Base-by-base conservation (phyloP, 495 filamentous ascomycete species). In the Saxophila tyrrhenica region DNA sequence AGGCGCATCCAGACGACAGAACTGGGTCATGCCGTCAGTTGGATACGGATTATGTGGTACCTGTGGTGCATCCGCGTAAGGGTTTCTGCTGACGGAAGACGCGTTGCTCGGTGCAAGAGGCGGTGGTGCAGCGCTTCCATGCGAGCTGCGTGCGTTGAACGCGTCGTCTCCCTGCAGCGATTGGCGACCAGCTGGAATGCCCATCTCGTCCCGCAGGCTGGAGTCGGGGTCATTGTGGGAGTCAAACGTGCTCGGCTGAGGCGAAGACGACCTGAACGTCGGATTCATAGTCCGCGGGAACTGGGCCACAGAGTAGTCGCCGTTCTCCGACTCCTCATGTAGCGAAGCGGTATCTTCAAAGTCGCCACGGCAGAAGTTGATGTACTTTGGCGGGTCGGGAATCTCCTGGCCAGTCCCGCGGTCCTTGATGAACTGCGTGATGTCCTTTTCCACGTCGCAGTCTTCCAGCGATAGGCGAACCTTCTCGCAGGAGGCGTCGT, bases 11-110 rank as follows among this genome's bases (percentile, higher is more conserved):
- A 86, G 83, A 54, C 92, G 81, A 69, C 94, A 97, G 59, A 95
- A 86, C 86, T 97, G 95, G 1, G 92, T 97, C 94, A 97, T 97
- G 29, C 92, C 94, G 66, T 99, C 92, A 62, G 86, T 81, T 3
- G 91, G 92, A 64, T 95, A 95, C 19, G 89, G 86, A 60, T 97
- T 94, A 64, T 96, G 89, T 32, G 90, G 90, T 16, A 94, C 78
- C 22, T 77, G 69, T 1, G 80, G 71, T 52, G 87, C 79, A 54
- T 86, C 79, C 23, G 77, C 77, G 55, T 84, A 78, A 58, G 84
- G 78, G 73, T 56, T 78, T 17, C 78, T 71, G 49, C 60, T 58
- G 16, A 54, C 61, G 41, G 51, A 61, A 35, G 48, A 51, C 46
- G 69, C 73, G 39, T 43, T 8, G 23, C 35, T 25, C 55, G 61